Percentiles rank a stretch among this genome's conserved stretches.
phyloP scores from a whole-genome alignment of 2,329 filamentous ascomycete genomes.

The Escovopsis weberi region DNA sequence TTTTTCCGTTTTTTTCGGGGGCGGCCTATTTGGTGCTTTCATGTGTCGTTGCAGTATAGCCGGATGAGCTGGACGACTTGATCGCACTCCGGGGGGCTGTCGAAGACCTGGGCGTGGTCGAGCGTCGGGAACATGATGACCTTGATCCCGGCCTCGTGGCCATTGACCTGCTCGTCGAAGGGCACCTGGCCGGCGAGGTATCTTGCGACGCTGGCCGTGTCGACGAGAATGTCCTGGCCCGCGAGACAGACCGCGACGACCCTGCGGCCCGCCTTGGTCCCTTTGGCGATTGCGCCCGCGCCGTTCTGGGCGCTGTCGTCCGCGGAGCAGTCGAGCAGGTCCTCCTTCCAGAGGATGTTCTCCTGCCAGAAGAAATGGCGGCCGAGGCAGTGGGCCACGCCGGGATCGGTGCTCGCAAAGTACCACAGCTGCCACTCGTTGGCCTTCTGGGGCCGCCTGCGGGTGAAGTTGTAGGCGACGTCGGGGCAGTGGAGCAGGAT shows the following conservation, averaged over 20 bases:
- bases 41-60: constrained; percentile 11
- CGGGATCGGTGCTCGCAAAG: constrained; percentile 53
- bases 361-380: constrained; percentile 59
- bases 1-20: not conserved
- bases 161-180: constrained; percentile 1
- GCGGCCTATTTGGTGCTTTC: constrained; percentile 1
- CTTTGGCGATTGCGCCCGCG: too few relatives aligned
- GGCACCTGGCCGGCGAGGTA: constrained; percentile 29
- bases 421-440: constrained; percentile 60
- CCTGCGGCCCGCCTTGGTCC: too few relatives aligned
- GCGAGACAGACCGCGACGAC: constrained; percentile 43
- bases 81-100: constrained; percentile 16
- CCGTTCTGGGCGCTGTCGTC: not conserved
- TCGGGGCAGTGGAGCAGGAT: constrained; percentile 54
- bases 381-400: constrained; percentile 48
- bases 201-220: constrained; percentile 40
- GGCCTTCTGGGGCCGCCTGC: constrained; percentile 35
- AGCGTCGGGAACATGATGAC: constrained; percentile 45
- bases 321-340: constrained; percentile 25
- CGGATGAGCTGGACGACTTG: constrained; percentile 17
- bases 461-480: constrained; percentile 58
- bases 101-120: constrained; percentile 51
- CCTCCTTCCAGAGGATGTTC: constrained; percentile 56
- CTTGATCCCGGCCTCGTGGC: constrained; percentile 26
- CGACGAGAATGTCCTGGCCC: constrained; percentile 49